A percentile compares a stretch with the other conserved stretches of the same genome.
phyloP scores from a whole-genome alignment of 805 yeast species.

The Komagataella phaffii region DNA sequence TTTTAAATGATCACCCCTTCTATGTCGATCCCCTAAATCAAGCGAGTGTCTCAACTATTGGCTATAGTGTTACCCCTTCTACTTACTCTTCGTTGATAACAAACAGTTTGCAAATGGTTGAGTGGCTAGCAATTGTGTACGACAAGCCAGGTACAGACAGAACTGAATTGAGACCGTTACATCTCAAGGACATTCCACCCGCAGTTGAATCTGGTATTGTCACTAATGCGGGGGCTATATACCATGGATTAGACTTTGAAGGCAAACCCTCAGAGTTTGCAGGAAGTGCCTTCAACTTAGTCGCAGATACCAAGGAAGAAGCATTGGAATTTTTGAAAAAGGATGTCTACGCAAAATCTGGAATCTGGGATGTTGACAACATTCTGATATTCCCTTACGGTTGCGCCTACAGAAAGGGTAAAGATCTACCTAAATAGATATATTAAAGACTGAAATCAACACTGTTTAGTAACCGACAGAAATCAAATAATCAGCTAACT shows the following conservation, averaged over 20 bases:
- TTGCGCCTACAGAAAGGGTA: slow-evolving; percentile 29
- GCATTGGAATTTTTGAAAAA: slow-evolving; percentile 47
- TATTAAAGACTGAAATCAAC: slow-evolving; percentile 1
- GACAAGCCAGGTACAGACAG: slow-evolving; percentile 60
- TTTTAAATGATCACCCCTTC: neutral
- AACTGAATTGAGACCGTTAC: slow-evolving; percentile 34
- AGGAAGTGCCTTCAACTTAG: slow-evolving; percentile 52
- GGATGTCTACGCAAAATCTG: slow-evolving; percentile 50
- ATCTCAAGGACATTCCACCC: slow-evolving; percentile 33
- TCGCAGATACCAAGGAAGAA: slow-evolving; percentile 54
- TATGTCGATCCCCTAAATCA: neutral
- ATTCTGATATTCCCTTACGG: slow-evolving; percentile 44
- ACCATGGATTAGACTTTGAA: slow-evolving; percentile 24
- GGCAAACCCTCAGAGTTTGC: slow-evolving; percentile 37
- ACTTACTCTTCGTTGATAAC: neutral
- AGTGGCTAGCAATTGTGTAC: slow-evolving; percentile 56
- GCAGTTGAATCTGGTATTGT: slow-evolving; percentile 27
- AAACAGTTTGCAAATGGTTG: slow-evolving; percentile 23
- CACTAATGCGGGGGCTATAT: slow-evolving; percentile 39
- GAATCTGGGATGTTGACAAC: slow-evolving; percentile 65
- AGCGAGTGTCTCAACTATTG: neutral
- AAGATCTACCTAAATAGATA: slow-evolving; percentile 9
- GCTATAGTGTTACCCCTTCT: neutral
- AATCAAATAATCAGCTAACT: slow-evolving; percentile 89
- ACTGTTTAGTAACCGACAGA: slow-evolving; percentile 57